Conservation (phyloP, 2,329 filamentous ascomycete species). For the Colletotrichum sp. region DNA sequence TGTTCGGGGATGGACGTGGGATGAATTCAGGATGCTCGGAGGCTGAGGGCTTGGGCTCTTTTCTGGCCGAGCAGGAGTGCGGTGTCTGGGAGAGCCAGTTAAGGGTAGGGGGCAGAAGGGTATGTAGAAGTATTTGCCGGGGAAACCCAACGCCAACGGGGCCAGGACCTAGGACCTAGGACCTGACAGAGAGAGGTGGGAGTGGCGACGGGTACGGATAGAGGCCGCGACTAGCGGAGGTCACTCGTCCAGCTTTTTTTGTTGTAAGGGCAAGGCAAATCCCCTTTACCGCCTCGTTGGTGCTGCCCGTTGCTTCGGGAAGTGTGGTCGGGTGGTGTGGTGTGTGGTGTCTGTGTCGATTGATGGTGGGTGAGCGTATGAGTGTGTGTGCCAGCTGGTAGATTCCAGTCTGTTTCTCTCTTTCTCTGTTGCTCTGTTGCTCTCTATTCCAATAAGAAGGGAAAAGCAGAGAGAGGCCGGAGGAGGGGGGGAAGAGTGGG, state of each 20-base stretch:
- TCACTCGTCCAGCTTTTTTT: constrained; percentile 9
- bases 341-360: constrained; percentile 2
- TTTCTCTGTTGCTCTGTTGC: neutral
- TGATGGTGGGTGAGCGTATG: neutral
- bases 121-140: constrained; percentile 9
- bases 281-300: constrained; percentile 16
- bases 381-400: neutral
- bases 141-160: neutral
- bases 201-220: constrained; percentile 15
- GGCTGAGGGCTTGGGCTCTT: constrained; percentile 17
- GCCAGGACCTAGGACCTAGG: constrained; percentile 4
- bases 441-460: neutral
- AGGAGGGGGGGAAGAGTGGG: neutral
- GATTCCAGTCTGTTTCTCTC: neutral
- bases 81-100: neutral
- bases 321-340: constrained; percentile 3
- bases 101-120: neutral
- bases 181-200: constrained; percentile 10
- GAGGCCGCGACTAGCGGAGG: constrained; percentile 6
- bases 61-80: neutral
- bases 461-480: neutral
- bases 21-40: constrained; percentile 17
- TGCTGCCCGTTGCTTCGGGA: constrained; percentile 5
- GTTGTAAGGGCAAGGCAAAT: neutral
- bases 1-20: constrained; percentile 14